phyloP scores from a whole-genome alignment of 2,329 filamentous ascomycete species.

The Bertia moriformis region DNA sequence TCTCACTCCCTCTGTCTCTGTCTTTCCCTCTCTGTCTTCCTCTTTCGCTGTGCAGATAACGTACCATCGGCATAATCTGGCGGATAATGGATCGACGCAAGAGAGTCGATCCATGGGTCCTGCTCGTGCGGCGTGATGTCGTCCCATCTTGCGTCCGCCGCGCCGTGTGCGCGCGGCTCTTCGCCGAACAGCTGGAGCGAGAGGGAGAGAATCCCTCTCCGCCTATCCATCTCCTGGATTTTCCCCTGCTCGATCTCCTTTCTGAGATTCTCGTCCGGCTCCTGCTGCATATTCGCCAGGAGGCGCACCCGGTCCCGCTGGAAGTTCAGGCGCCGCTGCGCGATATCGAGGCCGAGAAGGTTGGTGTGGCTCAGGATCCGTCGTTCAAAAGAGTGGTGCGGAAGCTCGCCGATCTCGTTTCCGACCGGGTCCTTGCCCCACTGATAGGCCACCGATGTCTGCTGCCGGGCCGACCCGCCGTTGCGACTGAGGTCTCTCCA shows the following conservation, averaged over 20 bases:
- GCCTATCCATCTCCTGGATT: conserved; percentile 27
- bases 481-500: conserved; percentile 39
- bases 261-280: conserved; percentile 4
- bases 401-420: conserved; percentile 29
- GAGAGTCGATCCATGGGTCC: conserved; percentile 67
- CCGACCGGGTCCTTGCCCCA: conserved; percentile 31
- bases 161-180: conserved; percentile 31
- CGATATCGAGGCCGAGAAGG: conserved; percentile 16
- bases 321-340: conserved; percentile 3
- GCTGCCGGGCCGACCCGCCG: conserved; percentile 17
- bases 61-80: conserved; percentile 72
- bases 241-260: conserved; percentile 20
- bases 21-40: too few species aligned
- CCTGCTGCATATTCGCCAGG: conserved; percentile 2
- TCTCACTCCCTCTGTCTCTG: conserved; percentile 1
- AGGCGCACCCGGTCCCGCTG: conserved; percentile 16
- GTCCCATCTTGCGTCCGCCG: conserved; percentile 63
- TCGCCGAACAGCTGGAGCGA: conserved; percentile 36
- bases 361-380: conserved; percentile 25
- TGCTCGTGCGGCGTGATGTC: conserved; percentile 73
- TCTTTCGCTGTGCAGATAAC: conserved; percentile 5
- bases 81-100: conserved; percentile 85
- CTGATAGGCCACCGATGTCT: conserved; percentile 30
- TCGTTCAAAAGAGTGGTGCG: conserved; percentile 24
- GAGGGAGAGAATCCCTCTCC: conserved; percentile 34